Evolutionary conservation across 768 basidiomycete genomes (phyloP).

Genomic region (Sistotremastrum niveocremeum): DNA sequence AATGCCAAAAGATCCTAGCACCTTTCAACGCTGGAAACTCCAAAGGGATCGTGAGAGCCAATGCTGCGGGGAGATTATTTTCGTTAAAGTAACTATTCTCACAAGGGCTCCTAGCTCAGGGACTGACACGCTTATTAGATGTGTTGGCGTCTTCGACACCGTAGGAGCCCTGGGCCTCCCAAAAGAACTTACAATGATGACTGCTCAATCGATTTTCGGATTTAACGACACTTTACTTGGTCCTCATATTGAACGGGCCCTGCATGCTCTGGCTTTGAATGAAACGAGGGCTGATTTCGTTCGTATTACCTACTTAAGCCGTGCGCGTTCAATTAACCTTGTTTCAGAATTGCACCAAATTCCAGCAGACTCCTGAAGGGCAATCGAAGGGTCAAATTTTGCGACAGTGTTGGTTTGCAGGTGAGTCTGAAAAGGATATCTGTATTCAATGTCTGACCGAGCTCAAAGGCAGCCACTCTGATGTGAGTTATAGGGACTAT

Average conservation of each 20-base stretch:
- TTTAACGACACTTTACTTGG: conserved; percentile 49
- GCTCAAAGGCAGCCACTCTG: conserved; percentile 17
- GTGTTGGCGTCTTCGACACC: conserved; percentile 65
- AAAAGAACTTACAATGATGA: conserved; percentile 40
- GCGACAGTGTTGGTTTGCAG: conserved; percentile 56
- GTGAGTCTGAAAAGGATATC: conserved; percentile 19
- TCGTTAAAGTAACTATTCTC: conserved; percentile 40
- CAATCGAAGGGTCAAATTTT: conserved; percentile 35
- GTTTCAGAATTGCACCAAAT: conserved; percentile 44
- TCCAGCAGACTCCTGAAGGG: conserved; percentile 42
- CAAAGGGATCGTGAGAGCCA: conserved; percentile 38
- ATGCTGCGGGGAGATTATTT: conserved; percentile 33
- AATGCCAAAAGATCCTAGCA: conserved; percentile 22
- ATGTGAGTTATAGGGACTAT: conserved; percentile 4
- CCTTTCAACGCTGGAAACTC: conserved; percentile 42
- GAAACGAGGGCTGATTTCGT: conserved; percentile 60
- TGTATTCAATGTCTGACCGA: conserved; percentile 14
- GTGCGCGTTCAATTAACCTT: not conserved
- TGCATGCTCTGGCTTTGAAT: conserved; percentile 57
- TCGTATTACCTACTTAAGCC: not conserved
- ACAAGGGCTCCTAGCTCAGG: not conserved
- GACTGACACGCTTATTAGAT: conserved; percentile 22
- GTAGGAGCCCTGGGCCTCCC: conserved; percentile 64
- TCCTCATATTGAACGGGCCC: conserved; percentile 48
- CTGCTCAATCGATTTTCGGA: conserved; percentile 35